Evolutionary conservation across 345 rosid species (phyloP).

Genomic region (Litchi chinensis): DNA sequence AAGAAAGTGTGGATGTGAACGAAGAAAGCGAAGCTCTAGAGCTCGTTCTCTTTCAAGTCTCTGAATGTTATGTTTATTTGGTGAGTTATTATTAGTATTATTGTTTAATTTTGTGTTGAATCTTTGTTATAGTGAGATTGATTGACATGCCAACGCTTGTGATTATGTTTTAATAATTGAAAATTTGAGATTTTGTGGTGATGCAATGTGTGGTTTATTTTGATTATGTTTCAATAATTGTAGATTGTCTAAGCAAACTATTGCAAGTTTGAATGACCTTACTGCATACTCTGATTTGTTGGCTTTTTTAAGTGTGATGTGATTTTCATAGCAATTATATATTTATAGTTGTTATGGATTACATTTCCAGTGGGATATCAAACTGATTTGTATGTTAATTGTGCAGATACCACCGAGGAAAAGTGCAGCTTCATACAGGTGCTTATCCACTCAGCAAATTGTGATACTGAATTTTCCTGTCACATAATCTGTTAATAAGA

Average conservation of each 20-base stretch:
- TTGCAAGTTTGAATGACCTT: background rate
- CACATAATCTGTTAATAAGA: conserved; percentile 1
- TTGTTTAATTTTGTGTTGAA: background rate
- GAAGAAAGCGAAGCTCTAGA: conserved; percentile 70
- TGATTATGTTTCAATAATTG: too few relatives aligned
- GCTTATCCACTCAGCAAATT: conserved; percentile 20
- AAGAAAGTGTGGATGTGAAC: conserved; percentile 34
- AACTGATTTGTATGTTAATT: conserved; percentile 31
- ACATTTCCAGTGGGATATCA: background rate
- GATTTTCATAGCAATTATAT: background rate
- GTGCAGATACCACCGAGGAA: conserved; percentile 99
- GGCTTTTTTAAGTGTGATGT: background rate
- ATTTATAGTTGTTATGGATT: background rate
- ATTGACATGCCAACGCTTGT: background rate
- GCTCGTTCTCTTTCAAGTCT: conserved; percentile 78
- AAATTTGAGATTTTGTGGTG: background rate
- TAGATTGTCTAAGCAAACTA: background rate
- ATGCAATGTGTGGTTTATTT: background rate
- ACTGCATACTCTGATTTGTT: background rate
- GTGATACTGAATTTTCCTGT: background rate
- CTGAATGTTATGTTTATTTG: conserved; percentile 93
- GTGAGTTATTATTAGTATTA: conserved; percentile 37
- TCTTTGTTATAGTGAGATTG: background rate
- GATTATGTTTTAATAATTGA: background rate
- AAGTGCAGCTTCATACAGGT: conserved; percentile 99